A percentile compares a stretch with the other conserved stretches of the same genome.
phyloP scores from a whole-genome alignment of 2,329 filamentous ascomycete species.

The Akanthomyces lecanii region DNA sequence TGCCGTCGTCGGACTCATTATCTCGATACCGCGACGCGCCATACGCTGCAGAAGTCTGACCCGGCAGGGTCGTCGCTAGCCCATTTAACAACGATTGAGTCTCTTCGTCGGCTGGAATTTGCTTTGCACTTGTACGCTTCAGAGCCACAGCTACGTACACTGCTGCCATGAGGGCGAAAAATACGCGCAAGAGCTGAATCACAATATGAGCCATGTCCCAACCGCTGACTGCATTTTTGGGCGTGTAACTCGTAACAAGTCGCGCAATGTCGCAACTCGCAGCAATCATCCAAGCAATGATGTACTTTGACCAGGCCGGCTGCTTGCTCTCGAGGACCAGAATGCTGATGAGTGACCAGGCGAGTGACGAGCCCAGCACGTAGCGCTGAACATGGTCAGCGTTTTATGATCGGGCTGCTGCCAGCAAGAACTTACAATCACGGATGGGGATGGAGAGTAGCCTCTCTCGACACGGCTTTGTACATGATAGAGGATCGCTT shows the following conservation, averaged over 20 bases:
- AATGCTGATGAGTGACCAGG: slow-evolving; percentile 7
- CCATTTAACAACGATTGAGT: neutral
- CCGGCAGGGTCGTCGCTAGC: neutral
- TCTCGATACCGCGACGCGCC: neutral
- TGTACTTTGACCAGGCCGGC: neutral
- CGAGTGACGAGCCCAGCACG: neutral
- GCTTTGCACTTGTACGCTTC: neutral
- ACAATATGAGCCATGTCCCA: neutral
- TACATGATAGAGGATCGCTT: neutral
- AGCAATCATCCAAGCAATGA: neutral
- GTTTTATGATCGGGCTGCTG: no score
- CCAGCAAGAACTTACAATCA: neutral
- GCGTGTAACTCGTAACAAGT: neutral
- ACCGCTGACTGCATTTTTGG: neutral
- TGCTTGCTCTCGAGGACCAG: neutral
- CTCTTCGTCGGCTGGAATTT: neutral
- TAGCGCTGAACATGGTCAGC: neutral
- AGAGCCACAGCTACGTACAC: neutral
- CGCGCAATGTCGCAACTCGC: neutral
- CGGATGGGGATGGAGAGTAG: neutral
- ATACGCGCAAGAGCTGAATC: neutral
- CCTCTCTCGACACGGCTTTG: neutral
- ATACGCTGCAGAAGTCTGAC: neutral
- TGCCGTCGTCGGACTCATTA: neutral
- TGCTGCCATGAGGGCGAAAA: neutral